These are phyloP conservation scores for Penicillium corylophilum DNA, from an alignment of 2,329 filamentous ascomycete genomes.

Conservation along the genomic window DNA sequence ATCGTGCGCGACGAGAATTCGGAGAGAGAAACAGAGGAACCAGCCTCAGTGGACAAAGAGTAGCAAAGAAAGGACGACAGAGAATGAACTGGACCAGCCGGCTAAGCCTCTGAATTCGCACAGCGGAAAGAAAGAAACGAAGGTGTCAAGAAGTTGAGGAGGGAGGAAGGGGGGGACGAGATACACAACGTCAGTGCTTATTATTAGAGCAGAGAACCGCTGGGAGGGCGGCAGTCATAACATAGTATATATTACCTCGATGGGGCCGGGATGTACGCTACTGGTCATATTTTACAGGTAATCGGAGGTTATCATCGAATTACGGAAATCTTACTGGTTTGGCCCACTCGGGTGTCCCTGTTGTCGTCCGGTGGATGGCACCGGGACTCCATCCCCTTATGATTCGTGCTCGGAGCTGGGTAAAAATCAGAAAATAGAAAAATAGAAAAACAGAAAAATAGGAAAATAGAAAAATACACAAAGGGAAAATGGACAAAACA, in stretches of 20 bases:
- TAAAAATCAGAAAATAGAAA: too few species aligned
- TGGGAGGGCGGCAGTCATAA: background rate
- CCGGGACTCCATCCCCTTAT: background rate
- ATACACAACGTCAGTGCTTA: slow-evolving; percentile 18
- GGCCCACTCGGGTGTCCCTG: background rate
- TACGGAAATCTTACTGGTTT: background rate
- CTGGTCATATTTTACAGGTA: background rate
- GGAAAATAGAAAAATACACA: too few species aligned
- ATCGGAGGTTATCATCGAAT: background rate
- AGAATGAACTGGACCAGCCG: slow-evolving; percentile 39
- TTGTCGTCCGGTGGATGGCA: background rate
- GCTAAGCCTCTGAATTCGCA: slow-evolving; percentile 35
- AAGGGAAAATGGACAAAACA: background rate
- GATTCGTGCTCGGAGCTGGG: background rate
- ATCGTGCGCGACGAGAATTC: slow-evolving; percentile 10
- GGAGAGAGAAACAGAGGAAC: slow-evolving; percentile 32
- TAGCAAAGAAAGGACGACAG: slow-evolving; percentile 28
- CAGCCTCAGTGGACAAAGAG: slow-evolving; percentile 36
- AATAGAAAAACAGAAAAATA: too few species aligned
- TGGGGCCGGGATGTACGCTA: background rate
- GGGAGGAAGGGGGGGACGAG: slow-evolving; percentile 13
- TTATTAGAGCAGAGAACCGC: background rate
- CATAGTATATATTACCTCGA: background rate
- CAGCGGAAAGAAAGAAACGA: slow-evolving; percentile 38
- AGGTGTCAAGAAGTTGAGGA: slow-evolving; percentile 20